A percentile compares a stretch with the other conserved stretches of the same genome.
Conservation (phyloP, 1,284 basidiomycete genomes). For the Microstroma glucosiphilum region DNA sequence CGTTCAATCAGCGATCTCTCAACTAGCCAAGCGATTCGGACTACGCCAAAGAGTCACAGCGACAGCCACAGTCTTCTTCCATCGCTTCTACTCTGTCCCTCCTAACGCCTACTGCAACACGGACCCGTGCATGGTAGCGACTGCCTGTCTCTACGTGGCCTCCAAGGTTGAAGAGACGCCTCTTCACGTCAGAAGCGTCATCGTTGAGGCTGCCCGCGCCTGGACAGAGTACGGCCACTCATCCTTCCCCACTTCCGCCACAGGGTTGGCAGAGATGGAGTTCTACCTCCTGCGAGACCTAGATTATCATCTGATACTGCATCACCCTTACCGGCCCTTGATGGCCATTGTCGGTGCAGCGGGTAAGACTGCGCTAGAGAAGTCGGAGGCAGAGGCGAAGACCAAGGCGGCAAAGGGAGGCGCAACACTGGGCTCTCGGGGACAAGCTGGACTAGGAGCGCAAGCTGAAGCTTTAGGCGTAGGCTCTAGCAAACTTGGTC, state of each 20-base stretch:
- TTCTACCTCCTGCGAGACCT: slow-evolving; percentile 95
- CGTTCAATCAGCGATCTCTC: slow-evolving; percentile 60
- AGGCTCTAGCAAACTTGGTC: slow-evolving; percentile 2
- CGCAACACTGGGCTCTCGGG: background rate
- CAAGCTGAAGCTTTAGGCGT: slow-evolving; percentile 2
- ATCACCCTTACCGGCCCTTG: slow-evolving; percentile 87
- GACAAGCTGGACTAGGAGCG: background rate
- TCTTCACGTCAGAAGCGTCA: slow-evolving; percentile 84
- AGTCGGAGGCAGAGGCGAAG: background rate
- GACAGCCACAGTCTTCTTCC: slow-evolving; percentile 87
- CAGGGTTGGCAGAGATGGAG: slow-evolving; percentile 54
- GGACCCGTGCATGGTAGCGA: slow-evolving; percentile 83
- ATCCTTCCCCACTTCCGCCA: slow-evolving; percentile 2
- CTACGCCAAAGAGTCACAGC: slow-evolving; percentile 84
- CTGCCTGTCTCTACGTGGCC: slow-evolving; percentile 89
- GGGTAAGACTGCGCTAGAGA: slow-evolving; percentile 11
- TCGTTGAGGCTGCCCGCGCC: slow-evolving; percentile 71
- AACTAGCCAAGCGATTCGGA: slow-evolving; percentile 74
- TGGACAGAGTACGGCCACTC: slow-evolving; percentile 62
- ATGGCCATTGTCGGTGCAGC: slow-evolving; percentile 64
- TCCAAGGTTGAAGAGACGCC: slow-evolving; percentile 95
- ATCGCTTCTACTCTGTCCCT: slow-evolving; percentile 71
- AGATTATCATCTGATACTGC: slow-evolving; percentile 86
- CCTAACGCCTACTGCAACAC: slow-evolving; percentile 70
- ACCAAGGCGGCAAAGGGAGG: background rate